Evolutionary conservation across 2,329 filamentous ascomycete species (phyloP), one percentile per base, ranked within the genome.

Genomic region (Pyrenochaeta sp.): DNA sequence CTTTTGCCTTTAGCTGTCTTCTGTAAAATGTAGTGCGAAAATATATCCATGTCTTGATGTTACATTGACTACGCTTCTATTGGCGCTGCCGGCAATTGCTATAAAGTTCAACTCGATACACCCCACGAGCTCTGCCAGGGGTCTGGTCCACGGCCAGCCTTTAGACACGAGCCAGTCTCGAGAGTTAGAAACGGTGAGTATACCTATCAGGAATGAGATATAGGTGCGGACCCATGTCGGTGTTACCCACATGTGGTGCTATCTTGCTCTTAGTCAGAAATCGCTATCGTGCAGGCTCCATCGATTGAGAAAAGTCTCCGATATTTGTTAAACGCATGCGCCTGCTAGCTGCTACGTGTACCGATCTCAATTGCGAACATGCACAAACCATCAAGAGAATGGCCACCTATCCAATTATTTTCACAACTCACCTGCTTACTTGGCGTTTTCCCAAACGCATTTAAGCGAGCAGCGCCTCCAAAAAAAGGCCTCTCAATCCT

Each of bases 211-310:
- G n/a, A 2, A 41, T 7, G 21, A 29, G 21, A 18, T 41, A 14
- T 15, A 14, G 15, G 12, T 21, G 17, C 50, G 45, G 50, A 35
- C 18, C 44, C 44, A 52, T 52, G 37, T 52, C 50, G 39, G 45
- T 27, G 15, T 14, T 39, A 37, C 50, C 50, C 50, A 44, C 50
- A 44, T 43, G 21, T 41, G 21, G 12, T 40, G 37, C 18, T 23
- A 23, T 12, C n/a, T 11, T 14, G 6, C 2, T 12, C 21, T 7
- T 6, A 40, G 14, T 14, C 4, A 7, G 7, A 21, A 6, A 14
- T 40, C 37, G 18, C 37, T 40, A n/a, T 40, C 37, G 10, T 40
- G 35, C 18, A 18, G 18, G 21, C 10, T 11, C 3, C 12, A 17
- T 30, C 39, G 39, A 41, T 27, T 4, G 21, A 30, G 14, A 15